Conservation (phyloP, 495 filamentous ascomycete genomes). For the Elasticomyces elasticus region DNA sequence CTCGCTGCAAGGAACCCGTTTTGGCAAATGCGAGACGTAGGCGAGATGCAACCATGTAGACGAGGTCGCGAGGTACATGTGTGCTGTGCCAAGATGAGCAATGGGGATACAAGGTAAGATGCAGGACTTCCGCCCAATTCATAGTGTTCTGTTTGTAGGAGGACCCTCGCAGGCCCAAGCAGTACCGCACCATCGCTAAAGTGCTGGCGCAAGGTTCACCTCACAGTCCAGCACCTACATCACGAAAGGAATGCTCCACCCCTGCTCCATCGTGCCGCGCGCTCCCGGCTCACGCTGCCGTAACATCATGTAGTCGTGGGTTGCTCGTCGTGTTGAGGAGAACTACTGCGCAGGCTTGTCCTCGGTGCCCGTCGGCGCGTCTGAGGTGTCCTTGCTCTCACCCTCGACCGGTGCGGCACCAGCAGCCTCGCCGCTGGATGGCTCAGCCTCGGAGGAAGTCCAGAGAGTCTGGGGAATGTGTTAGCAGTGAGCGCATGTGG, state of each 20-base stretch:
- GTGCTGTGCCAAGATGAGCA: not conserved
- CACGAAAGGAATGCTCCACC: slow-evolving; percentile 13
- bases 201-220: slow-evolving; percentile 1
- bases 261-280: not conserved
- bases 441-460: slow-evolving; percentile 97
- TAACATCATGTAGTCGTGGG: slow-evolving; percentile 8
- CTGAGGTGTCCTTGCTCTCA: slow-evolving; percentile 52
- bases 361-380: slow-evolving; percentile 22
- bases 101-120: not conserved
- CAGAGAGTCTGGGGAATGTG: slow-evolving; percentile 69
- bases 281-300: slow-evolving; percentile 1
- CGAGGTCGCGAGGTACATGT: no score
- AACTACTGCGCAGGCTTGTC: slow-evolving; percentile 13
- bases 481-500: not conserved
- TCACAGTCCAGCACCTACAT: not conserved
- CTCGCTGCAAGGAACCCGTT: not conserved
- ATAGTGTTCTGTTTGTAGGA: not conserved
- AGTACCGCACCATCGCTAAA: slow-evolving; percentile 1
- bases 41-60: not conserved
- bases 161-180: not conserved
- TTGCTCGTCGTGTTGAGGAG: not conserved
- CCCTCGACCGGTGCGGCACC: slow-evolving; percentile 33
- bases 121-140: not conserved
- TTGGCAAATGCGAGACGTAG: not conserved
- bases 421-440: slow-evolving; percentile 49